Evolutionary conservation across 441 rosid genomes (phyloP), one percentile per base, ranked within the genome.

Genomic region (Adansonia grandidieri): DNA sequence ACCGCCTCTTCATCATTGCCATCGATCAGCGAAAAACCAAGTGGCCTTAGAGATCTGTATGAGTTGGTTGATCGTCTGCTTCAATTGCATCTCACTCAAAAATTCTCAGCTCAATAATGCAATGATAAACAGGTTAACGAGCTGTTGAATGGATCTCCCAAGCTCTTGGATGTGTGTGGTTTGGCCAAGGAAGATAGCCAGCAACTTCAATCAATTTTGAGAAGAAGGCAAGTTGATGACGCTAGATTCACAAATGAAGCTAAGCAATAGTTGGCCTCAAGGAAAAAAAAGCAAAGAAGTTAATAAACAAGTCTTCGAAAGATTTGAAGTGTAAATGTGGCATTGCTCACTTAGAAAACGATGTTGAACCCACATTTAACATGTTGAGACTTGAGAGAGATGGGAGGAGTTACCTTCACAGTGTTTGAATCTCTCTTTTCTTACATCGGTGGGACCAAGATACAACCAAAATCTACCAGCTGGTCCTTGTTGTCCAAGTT

Each of bases 131-230:
- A 53, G 53, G 76, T 71, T 3, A 82, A 82, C 20, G 82, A 76
- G 66, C 37, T 86, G 51, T 73, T 88, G 71, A 83, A 85, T 70
- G 82, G 78, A 63, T 86, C 89, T 61, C 84, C 87, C 45, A 80
- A 70, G 82, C 78, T 85, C 62, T 80, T 88, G 82, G 90, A 84
- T 65, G 71, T 74, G 8, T 81, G 89, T 20, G 77, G 81, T 73
- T 77, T 60, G 6, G 45, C 88, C 8, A 87, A 84, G 73, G 85
- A 85, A 65, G 57, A 69, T 24, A 71, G 72, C 5, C 81, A 73
- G 48, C 80, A 85, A 71, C 82, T 88, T 76, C 81, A 86, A 71
- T 85, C 86, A 6, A 37, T 75, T 61, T 14, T 87, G 56, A 74
- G 85, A 28, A 79, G 87, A 80, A 82, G 78, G 73, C 61, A 85